Percentiles rank a stretch among this genome's conserved stretches.
Conservation (phyloP, 805 yeast species). For the Clavispora santaluciae region DNA sequence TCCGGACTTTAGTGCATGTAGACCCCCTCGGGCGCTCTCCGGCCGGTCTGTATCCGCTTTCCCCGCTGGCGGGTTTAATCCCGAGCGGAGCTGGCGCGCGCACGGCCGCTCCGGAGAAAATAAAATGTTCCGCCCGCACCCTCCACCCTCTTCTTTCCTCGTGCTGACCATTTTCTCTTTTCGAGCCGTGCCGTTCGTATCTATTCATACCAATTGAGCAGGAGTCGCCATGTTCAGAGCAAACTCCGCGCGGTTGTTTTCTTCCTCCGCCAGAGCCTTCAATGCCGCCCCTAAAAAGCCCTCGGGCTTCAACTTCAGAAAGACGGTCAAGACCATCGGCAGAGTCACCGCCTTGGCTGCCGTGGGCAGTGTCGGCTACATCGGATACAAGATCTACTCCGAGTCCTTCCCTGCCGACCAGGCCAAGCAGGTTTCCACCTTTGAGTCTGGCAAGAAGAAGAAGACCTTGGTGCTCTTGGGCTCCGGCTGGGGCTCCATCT, state of each 20-base stretch:
- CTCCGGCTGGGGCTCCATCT: conserved; percentile 94
- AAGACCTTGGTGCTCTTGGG: conserved; percentile 78
- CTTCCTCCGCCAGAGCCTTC: conserved; percentile 20
- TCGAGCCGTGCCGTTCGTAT: not conserved
- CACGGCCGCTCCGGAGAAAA: not conserved
- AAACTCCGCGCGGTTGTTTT: conserved; percentile 17
- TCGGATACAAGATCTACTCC: conserved; percentile 52
- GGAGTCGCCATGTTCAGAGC: conserved; percentile 12
- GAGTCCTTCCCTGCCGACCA: conserved; percentile 62
- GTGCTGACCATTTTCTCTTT: not conserved
- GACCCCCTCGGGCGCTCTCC: not conserved
- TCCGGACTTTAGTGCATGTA: not conserved
- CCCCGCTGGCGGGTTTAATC: not conserved
- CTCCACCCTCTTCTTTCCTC: not conserved
- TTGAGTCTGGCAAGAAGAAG: conserved; percentile 55
- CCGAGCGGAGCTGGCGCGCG: not conserved
- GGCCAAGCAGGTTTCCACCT: conserved; percentile 52
- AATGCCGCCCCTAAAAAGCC: conserved; percentile 13
- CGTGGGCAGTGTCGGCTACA: conserved; percentile 48
- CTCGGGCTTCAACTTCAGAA: conserved; percentile 29
- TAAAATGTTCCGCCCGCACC: not conserved
- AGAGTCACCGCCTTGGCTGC: conserved; percentile 46
- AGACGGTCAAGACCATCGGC: conserved; percentile 45
- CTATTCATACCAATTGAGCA: not conserved
- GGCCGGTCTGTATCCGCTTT: not conserved